Evolutionary conservation across 306 rosid species (phyloP).

Genomic region (Crotalaria pallida): DNA sequence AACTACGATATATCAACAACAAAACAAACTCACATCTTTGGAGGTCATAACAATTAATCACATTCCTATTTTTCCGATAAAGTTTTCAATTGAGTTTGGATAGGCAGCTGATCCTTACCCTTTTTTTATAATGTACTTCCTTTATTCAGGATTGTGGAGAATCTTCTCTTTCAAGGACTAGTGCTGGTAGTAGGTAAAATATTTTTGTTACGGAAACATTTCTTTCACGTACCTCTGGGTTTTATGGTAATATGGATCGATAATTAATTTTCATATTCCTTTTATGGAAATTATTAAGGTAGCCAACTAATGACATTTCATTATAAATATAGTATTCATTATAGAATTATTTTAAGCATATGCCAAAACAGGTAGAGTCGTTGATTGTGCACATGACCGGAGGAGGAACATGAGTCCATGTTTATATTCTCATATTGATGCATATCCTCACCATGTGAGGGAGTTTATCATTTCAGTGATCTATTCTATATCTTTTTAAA

Average conservation of each 20-base stretch:
- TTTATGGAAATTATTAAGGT: conserved; percentile 4
- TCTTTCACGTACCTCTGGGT: conserved; percentile 8
- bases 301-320: not conserved
- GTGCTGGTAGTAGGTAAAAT: conserved; percentile 53
- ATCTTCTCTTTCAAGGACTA: conserved; percentile 41
- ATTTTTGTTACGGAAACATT: conserved; percentile 3
- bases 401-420: not conserved
- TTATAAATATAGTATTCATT: conserved; percentile 1
- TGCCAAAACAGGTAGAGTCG: not conserved
- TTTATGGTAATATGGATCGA: not conserved
- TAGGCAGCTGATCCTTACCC: conserved; percentile 6
- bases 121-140: conserved; percentile 9
- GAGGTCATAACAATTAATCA: conserved; percentile 31
- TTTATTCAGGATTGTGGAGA: conserved; percentile 53
- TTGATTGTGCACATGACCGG: not conserved
- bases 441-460: not conserved
- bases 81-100: not conserved
- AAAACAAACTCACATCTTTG: conserved; percentile 23
- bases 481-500: not conserved
- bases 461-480: not conserved
- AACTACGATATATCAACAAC: conserved; percentile 32
- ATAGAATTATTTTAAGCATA: not conserved
- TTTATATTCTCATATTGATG: not conserved
- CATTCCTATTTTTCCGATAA: conserved; percentile 9
- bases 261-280: not conserved